Percentiles rank a stretch among this genome's conserved stretches.
Conservation (phyloP, 257 asterid species). For the Penstemon eatonii region DNA sequence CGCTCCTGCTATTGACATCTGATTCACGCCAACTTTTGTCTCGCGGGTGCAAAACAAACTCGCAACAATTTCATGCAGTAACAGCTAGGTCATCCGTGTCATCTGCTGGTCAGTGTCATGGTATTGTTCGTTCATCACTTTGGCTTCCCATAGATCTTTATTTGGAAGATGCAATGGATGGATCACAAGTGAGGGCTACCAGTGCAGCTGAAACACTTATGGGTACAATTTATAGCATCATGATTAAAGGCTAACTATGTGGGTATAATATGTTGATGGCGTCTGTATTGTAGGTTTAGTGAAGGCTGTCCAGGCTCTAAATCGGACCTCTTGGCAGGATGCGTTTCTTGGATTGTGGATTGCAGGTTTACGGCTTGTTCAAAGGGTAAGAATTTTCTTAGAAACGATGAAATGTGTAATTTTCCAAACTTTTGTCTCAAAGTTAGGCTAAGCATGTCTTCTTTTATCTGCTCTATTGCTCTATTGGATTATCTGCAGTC, state of each 20-base stretch:
- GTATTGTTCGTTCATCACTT: constrained; percentile 60
- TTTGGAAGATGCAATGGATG: constrained; percentile 88
- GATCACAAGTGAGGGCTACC: constrained; percentile 72
- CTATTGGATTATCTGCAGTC: too few species aligned
- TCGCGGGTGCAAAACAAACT: constrained; percentile 72
- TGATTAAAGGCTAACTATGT: constrained; percentile 20
- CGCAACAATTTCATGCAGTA: constrained; percentile 65
- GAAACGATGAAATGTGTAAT: constrained; percentile 14
- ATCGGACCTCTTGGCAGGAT: constrained; percentile 86
- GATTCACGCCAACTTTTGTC: constrained; percentile 33
- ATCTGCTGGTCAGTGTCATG: constrained; percentile 58
- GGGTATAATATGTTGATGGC: constrained; percentile 23
- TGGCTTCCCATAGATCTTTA: constrained; percentile 96
- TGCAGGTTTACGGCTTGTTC: constrained; percentile 88
- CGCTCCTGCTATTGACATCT: too few species aligned
- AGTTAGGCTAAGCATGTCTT: constrained; percentile 10
- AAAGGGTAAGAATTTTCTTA: constrained; percentile 63
- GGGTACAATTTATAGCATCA: constrained; percentile 37
- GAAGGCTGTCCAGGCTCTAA: constrained; percentile 85
- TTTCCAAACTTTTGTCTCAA: constrained; percentile 12
- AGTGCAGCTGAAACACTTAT: constrained; percentile 85
- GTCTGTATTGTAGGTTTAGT: constrained; percentile 66
- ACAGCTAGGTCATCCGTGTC: constrained; percentile 58
- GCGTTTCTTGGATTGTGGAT: constrained; percentile 95
- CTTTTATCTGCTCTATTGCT: not conserved